Conservation (phyloP, 2,329 filamentous ascomycete genomes). For the Colletotrichum neosansevieriae region DNA sequence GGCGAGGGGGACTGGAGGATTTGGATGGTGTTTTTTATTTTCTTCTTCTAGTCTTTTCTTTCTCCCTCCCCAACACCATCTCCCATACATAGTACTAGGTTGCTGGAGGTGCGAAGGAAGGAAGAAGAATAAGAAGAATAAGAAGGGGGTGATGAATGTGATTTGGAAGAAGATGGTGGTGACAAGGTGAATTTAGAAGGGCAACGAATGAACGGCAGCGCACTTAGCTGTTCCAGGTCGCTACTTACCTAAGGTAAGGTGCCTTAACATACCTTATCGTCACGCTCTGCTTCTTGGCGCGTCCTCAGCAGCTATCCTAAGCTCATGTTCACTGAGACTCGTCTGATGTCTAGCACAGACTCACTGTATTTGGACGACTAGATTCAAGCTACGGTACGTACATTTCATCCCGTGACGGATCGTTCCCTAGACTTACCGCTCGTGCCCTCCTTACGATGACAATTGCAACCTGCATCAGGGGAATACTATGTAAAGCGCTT, state of each 20-base stretch:
- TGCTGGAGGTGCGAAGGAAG: background rate
- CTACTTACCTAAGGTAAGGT: too few species aligned
- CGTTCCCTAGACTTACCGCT: too few species aligned
- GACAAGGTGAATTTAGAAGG: background rate
- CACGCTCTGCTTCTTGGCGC: background rate
- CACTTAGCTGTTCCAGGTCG: background rate
- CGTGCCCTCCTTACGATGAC: too few species aligned
- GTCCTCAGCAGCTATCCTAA: background rate
- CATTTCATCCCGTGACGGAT: too few species aligned
- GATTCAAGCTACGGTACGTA: too few species aligned
- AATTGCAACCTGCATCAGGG: too few species aligned
- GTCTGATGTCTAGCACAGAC: conserved; percentile 18
- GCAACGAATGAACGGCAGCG: background rate
- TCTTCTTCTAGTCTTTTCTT: background rate
- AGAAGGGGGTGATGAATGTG: background rate
- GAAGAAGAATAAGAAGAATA: too few species aligned
- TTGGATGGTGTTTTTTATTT: background rate
- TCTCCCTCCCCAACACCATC: too few species aligned
- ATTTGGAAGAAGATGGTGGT: background rate
- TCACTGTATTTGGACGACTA: conserved; percentile 9
- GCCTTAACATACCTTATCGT: too few species aligned
- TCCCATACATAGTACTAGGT: too few species aligned
- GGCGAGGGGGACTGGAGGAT: background rate
- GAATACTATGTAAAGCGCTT: too few species aligned
- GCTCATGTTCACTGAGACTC: conserved; percentile 16